These are phyloP conservation scores for Gaillardinia entomophila DNA, from an alignment of 805 yeast species.

Conservation along the genomic window DNA sequence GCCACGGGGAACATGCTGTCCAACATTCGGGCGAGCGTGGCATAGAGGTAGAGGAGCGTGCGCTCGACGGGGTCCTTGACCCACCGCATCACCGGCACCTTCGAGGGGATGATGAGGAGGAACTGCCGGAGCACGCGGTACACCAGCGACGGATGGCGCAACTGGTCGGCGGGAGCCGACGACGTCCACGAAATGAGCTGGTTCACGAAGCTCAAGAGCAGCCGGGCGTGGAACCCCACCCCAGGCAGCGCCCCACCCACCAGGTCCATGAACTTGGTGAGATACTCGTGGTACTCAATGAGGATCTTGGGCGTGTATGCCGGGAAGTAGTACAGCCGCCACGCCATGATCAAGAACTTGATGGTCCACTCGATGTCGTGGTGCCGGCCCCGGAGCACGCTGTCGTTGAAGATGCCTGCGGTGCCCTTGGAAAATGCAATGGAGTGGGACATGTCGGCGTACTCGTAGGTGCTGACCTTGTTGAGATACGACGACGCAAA, in stretches of 20 bases:
- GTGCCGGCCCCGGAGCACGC: conserved; percentile 1
- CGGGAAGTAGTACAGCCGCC: conserved; percentile 6
- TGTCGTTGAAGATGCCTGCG: conserved; percentile 11
- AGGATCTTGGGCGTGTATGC: conserved; percentile 16
- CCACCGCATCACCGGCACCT: conserved; percentile 6
- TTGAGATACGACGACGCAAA: conserved; percentile 14
- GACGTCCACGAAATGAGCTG: conserved; percentile 1
- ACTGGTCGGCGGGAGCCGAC: not conserved
- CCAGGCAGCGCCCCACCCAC: not conserved
- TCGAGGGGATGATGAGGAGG: conserved; percentile 16
- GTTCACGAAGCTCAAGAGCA: conserved; percentile 4
- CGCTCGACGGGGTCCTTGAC: conserved; percentile 8
- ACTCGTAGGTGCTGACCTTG: conserved; percentile 16
- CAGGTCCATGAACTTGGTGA: not conserved
- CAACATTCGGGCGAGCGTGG: conserved; percentile 9
- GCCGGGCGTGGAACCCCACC: conserved; percentile 6
- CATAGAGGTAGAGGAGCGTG: conserved; percentile 8
- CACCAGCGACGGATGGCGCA: conserved; percentile 5
- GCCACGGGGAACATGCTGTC: conserved; percentile 18
- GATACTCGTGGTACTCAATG: conserved; percentile 10
- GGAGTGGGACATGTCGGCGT: conserved; percentile 9
- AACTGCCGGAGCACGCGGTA: conserved; percentile 15
- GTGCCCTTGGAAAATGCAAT: conserved; percentile 17
- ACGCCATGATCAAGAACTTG: conserved; percentile 11
- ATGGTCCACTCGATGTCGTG: conserved; percentile 4